Conservation (phyloP, 2,329 filamentous ascomycete species). For the Ophiostoma quercus region DNA sequence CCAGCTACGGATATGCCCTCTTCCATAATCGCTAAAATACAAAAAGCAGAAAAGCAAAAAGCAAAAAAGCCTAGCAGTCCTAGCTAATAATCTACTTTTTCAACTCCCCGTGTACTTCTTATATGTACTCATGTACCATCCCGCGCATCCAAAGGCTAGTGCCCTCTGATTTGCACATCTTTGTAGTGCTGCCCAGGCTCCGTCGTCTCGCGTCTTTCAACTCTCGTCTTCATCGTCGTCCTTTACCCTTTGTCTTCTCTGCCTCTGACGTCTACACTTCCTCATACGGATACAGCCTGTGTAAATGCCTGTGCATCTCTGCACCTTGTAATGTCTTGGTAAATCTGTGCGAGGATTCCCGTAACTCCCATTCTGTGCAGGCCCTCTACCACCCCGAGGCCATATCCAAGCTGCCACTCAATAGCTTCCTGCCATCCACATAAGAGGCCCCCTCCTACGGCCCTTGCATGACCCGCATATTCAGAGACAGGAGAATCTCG, state of each 20-base stretch:
- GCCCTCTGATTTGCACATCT: too few relatives aligned
- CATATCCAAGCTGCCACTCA: not conserved
- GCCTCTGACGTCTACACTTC: not conserved
- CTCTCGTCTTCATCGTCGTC: not conserved
- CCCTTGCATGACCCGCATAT: slow-evolving; percentile 21
- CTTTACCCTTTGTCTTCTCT: not conserved
- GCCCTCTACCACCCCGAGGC: not conserved
- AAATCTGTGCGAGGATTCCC: not conserved
- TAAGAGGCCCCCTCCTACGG: slow-evolving; percentile 1
- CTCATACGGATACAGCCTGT: not conserved
- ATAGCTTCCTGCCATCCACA: not conserved
- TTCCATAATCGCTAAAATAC: not conserved
- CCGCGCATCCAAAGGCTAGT: not conserved
- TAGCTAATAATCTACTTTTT: not conserved
- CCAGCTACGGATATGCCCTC: not conserved
- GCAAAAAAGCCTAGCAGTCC: not conserved
- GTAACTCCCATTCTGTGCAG: not conserved
- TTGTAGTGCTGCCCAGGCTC: not conserved
- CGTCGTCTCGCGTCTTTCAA: not conserved
- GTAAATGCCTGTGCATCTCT: not conserved
- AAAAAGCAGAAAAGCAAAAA: not conserved
- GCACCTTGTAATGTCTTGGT: not conserved
- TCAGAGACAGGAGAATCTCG: slow-evolving; percentile 19
- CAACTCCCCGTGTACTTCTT: not conserved
- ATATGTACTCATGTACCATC: slow-evolving; percentile 3